Conservation (phyloP, 768 basidiomycete species). For the Serendipita sp. region DNA sequence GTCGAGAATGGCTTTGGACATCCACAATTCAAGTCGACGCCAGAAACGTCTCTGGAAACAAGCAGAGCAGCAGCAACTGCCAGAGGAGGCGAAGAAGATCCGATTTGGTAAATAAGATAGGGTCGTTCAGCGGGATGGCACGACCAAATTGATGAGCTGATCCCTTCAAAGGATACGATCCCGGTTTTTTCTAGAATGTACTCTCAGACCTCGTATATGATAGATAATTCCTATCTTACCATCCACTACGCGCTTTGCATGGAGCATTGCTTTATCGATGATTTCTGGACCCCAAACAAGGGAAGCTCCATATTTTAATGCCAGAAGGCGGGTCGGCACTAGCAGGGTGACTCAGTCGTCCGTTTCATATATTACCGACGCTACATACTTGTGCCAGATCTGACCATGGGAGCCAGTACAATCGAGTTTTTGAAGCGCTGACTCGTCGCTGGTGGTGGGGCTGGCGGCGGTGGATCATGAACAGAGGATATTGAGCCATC, state of each 20-base stretch:
- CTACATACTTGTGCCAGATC: conserved; percentile 59
- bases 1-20: conserved; percentile 96
- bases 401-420: conserved; percentile 97
- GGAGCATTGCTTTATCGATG: conserved; percentile 89
- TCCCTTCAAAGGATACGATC: conserved; percentile 69
- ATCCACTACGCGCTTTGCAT: conserved; percentile 68
- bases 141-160: conserved; percentile 70
- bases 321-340: conserved; percentile 77
- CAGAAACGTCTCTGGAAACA: conserved; percentile 77
- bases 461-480: conserved; percentile 32
- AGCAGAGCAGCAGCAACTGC: conserved; percentile 83
- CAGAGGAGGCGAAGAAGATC: conserved; percentile 72
- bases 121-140: conserved; percentile 91
- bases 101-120: conserved; percentile 89
- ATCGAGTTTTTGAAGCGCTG: conserved; percentile 64
- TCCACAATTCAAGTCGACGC: conserved; percentile 93
- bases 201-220: background rate
- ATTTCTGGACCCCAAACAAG: conserved; percentile 96
- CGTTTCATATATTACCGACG: conserved; percentile 8
- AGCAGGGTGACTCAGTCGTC: conserved; percentile 11
- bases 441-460: conserved; percentile 20
- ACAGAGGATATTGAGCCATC: conserved; percentile 8
- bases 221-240: conserved; percentile 34
- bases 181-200: conserved; percentile 55
- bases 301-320: conserved; percentile 82